A percentile compares a stretch with the other conserved stretches of the same genome.
phyloP scores from a whole-genome alignment of 129 eudicot genomes.

The Glebionis coronaria region DNA sequence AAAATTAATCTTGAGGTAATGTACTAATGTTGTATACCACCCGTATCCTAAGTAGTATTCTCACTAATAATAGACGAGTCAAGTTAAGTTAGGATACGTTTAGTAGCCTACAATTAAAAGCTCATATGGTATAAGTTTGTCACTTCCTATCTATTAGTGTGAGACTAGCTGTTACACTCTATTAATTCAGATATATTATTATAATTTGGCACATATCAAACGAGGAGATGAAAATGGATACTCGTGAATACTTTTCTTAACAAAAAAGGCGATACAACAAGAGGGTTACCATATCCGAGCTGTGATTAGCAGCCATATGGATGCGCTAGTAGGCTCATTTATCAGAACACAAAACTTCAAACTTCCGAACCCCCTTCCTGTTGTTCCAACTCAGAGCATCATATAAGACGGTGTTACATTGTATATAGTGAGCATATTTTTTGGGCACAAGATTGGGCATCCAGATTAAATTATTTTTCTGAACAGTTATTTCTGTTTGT shows the following conservation, averaged over 20 bases:
- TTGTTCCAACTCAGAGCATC: constrained; percentile 23
- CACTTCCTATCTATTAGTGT: too few species aligned
- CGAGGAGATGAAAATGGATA: constrained; percentile 41
- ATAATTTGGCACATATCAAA: constrained; percentile 42
- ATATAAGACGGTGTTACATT: background rate
- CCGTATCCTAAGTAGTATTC: background rate
- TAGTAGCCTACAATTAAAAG: too few species aligned
- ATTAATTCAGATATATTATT: too few species aligned
- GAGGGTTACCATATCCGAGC: constrained; percentile 38
- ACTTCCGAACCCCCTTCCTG: constrained; percentile 49
- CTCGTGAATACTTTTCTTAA: constrained; percentile 37
- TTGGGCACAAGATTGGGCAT: constrained; percentile 18
- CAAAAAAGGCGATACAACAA: constrained; percentile 31
- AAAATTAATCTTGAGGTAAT: constrained; percentile 59
- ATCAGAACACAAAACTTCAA: constrained; percentile 37
- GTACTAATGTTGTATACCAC: constrained; percentile 7
- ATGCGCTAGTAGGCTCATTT: constrained; percentile 34
- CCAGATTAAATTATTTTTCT: background rate
- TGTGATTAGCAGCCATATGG: constrained; percentile 65
- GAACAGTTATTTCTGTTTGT: background rate
- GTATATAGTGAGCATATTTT: constrained; percentile 22
- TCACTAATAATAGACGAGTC: too few species aligned
- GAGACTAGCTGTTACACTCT: too few species aligned
- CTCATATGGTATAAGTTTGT: too few species aligned
- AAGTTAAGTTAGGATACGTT: background rate